These are phyloP conservation scores for Pisolithus orientalis DNA, from an alignment of 768 basidiomycete genomes.

Conservation along the genomic window DNA sequence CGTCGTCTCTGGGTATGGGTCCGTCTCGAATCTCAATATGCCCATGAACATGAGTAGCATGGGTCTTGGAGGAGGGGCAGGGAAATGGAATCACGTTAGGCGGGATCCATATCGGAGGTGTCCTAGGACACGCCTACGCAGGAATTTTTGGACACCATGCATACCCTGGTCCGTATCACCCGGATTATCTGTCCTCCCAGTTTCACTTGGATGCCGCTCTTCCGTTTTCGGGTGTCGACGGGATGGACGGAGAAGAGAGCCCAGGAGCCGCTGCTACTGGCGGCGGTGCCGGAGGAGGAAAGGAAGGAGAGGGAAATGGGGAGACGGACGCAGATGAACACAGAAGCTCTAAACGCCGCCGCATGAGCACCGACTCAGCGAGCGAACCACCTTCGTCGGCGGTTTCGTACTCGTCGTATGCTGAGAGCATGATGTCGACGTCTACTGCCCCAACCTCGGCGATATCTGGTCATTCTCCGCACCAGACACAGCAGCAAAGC, in stretches of 20 bases:
- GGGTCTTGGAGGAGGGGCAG: no score
- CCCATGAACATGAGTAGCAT: no score
- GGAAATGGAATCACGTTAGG: no score
- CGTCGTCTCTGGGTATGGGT: no score
- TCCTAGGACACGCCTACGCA: constrained; percentile 14
- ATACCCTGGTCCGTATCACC: constrained; percentile 71
- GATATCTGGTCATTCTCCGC: no score
- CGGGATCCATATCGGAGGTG: no score
- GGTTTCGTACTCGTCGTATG: constrained; percentile 55
- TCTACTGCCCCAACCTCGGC: no score
- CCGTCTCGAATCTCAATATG: no score
- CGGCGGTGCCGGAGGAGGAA: no score
- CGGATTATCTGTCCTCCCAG: constrained; percentile 58
- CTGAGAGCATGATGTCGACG: constrained; percentile 32
- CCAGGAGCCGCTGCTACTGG: constrained; percentile 7
- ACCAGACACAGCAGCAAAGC: no score
- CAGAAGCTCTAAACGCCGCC: constrained; percentile 54
- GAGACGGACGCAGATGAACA: constrained; percentile 73
- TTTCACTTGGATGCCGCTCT: constrained; percentile 44
- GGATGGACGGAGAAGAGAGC: constrained; percentile 36
- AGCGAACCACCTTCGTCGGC: constrained; percentile 56
- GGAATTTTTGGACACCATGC: constrained; percentile 30
- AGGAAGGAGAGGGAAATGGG: constrained; percentile 33
- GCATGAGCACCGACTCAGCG: constrained; percentile 59
- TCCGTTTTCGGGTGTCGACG: constrained; percentile 46